Evolutionary conservation across 23 red algal species (phyloP).

Genomic region (Gracilaria gracilis): DNA sequence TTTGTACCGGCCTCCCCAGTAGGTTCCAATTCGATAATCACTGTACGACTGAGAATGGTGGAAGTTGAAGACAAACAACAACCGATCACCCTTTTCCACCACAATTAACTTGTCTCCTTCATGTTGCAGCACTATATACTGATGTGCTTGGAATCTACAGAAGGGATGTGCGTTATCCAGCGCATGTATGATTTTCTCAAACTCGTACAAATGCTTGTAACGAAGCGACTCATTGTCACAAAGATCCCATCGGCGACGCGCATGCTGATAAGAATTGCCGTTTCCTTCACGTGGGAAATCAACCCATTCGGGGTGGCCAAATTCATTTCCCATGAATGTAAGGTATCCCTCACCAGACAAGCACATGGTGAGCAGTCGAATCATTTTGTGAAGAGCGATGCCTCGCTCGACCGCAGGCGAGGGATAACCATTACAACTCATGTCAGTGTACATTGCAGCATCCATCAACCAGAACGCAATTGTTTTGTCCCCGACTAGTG

Average conservation of each 20-base stretch:
- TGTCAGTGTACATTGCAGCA: conserved; percentile 94
- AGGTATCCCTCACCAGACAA: conserved; percentile 98
- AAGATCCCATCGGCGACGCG: conserved; percentile 94
- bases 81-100: conserved; percentile 87
- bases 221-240: conserved; percentile 79
- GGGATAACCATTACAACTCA: conserved; percentile 75
- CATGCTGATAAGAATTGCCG: conserved; percentile 94
- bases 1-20: conserved; percentile 92
- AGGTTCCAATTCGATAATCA: conserved; percentile 93
- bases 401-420: conserved; percentile 83
- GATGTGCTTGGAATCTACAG: conserved; percentile 81
- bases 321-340: conserved; percentile 99
- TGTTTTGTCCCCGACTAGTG: conserved; percentile 99
- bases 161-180: conserved; percentile 83
- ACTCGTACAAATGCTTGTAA: conserved; percentile 86
- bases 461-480: conserved; percentile 99
- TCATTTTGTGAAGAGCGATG: conserved; percentile 99
- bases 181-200: conserved; percentile 82
- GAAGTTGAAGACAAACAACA: conserved; percentile 99
- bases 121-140: conserved; percentile 86
- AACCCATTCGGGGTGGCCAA: conserved; percentile 99
- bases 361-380: conserved; percentile 89
- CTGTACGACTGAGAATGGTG: conserved; percentile 87
- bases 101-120: conserved; percentile 91
- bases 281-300: conserved; percentile 99